Conservation (phyloP, 2,329 filamentous ascomycete genomes). For the Fusarium guadeloupense region DNA sequence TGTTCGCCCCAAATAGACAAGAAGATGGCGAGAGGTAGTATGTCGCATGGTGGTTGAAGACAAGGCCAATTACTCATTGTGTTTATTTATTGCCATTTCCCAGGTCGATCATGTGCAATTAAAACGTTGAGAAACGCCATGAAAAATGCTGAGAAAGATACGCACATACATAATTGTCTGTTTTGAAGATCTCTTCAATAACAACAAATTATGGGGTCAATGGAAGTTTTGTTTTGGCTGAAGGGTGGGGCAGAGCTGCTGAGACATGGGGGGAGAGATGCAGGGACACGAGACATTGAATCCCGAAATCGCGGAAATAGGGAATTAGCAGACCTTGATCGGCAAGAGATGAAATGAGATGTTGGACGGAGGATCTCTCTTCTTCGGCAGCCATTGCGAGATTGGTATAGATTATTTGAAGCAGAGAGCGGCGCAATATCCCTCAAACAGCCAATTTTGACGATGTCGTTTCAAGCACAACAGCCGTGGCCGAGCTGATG, state of each 20-base stretch:
- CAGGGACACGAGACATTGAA: constrained; percentile 15
- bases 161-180: no score
- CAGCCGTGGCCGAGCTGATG: no score
- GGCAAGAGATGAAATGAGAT: neutral
- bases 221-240: neutral
- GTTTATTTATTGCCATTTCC: no score
- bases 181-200: no score
- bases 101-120: no score
- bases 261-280: constrained; percentile 2
- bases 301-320: constrained; percentile 14
- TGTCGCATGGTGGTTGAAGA: neutral
- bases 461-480: constrained; percentile 4
- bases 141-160: no score
- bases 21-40: neutral
- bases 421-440: constrained; percentile 7
- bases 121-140: no score
- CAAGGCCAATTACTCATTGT: no score
- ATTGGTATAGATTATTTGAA: neutral
- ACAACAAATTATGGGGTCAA: constrained; percentile 24
- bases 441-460: constrained; percentile 20
- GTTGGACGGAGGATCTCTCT: constrained; percentile 6
- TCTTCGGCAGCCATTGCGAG: neutral
- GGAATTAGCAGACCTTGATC: neutral
- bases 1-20: constrained; percentile 11
- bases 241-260: neutral